Base-by-base conservation (phyloP, 306 rosid species). In the Hylodesmum podocarpum region DNA sequence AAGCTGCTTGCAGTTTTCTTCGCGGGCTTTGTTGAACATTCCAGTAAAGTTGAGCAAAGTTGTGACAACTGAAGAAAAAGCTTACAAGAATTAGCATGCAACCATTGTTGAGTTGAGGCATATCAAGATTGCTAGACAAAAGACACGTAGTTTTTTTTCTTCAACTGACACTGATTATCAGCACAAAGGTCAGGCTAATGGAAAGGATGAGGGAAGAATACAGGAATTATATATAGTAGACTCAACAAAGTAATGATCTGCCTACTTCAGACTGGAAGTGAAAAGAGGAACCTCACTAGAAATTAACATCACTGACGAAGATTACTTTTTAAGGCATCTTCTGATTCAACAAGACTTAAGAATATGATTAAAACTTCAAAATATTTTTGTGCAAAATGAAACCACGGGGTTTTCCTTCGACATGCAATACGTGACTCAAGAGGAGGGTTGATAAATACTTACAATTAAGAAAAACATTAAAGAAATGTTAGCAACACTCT, bases 1-100 rank as follows among this genome's bases (percentile, higher is more conserved):
- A 49, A 68, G 73, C 75, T 91, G 92, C 82, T 86, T 86, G 84
- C 89, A 40, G 82, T 91, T 93, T 84, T 93, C 98, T 67, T 84
- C 87, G 22, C 83, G 93, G 65, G 97, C 88, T 72, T 88, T 81
- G 86, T 74, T 78, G 81, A 93, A 93, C 97, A 86, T 91, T 54
- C 84, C 67, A 33, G 86, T 89, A 65, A 93, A 93, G 91, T 86
- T 88, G 79, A 82, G 85, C 82, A 89, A 79, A 67, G 98, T 91
- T 58, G 96, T 74, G 40, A 88, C 71, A 81, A 93, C 98, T 91
- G 89, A 84, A 80, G 73, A 40, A 78, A 25, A 19, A 58, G 28
- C 16, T 50, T 64, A 72, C 62, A 69, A 62, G 24, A 29, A 62
- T 59, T 50, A 84, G 74, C 58, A 62, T 16, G 21, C 51, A 46